These are phyloP conservation scores for Umbelopsis isabellina DNA, from an alignment of 192 early-diverging fungal species.

Conservation along the genomic window DNA sequence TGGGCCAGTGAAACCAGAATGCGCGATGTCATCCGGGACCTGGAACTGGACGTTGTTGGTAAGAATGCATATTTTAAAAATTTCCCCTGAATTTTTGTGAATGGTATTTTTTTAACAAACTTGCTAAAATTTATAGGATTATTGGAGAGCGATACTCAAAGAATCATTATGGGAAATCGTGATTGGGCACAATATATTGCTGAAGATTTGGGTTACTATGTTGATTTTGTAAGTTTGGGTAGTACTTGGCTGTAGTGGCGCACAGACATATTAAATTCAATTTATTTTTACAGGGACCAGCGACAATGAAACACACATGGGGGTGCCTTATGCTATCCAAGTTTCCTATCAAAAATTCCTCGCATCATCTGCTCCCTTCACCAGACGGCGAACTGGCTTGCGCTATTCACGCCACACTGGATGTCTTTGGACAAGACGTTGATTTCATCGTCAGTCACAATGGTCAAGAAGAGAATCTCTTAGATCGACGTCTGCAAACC, in stretches of 20 bases:
- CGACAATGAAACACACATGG: slow-evolving; percentile 88
- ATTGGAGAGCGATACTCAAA: slow-evolving; percentile 75
- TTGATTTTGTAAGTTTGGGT: slow-evolving; percentile 61
- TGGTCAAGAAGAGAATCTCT: slow-evolving; percentile 77
- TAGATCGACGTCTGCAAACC: slow-evolving; percentile 77
- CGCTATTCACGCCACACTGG: slow-evolving; percentile 84
- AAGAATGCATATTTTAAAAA: slow-evolving; percentile 10
- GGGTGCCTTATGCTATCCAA: slow-evolving; percentile 84
- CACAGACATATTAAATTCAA: neutral
- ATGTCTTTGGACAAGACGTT: slow-evolving; percentile 77
- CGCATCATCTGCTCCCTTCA: slow-evolving; percentile 78
- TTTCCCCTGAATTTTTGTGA: neutral
- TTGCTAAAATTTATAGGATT: slow-evolving; percentile 43
- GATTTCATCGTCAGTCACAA: slow-evolving; percentile 86
- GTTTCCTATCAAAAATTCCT: slow-evolving; percentile 77
- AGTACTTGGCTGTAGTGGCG: neutral
- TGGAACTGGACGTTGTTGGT: slow-evolving; percentile 80
- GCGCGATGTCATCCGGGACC: slow-evolving; percentile 72
- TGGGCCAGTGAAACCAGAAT: slow-evolving; percentile 77
- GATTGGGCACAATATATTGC: slow-evolving; percentile 79
- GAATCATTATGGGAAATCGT: slow-evolving; percentile 86
- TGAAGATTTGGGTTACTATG: slow-evolving; percentile 76
- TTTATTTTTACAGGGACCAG: slow-evolving; percentile 56
- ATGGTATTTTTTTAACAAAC: neutral
- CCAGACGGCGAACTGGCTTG: slow-evolving; percentile 83